Percentiles rank a stretch among this genome's conserved stretches.
These are phyloP conservation scores for Saturnispora silvae DNA, from an alignment of 805 yeast genomes.

Conservation along the genomic window DNA sequence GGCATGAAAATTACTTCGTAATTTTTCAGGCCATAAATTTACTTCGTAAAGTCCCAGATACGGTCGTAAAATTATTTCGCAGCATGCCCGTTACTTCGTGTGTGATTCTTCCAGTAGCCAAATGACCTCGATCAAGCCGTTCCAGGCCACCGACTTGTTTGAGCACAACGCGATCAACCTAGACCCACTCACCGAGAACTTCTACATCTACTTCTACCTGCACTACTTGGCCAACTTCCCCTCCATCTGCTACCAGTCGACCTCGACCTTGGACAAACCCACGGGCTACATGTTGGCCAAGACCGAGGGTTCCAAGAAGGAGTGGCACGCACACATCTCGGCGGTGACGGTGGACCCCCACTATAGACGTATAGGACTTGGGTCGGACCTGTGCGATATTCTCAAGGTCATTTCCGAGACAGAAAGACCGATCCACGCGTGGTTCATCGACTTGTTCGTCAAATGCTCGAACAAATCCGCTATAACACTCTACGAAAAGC, in stretches of 20 bases:
- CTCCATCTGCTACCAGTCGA: conserved; percentile 69
- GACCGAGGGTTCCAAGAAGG: conserved; percentile 73
- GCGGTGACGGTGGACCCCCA: conserved; percentile 85
- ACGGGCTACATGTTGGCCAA: conserved; percentile 93
- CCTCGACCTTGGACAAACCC: conserved; percentile 23
- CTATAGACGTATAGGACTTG: conserved; percentile 78
- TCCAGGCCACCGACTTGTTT: conserved; percentile 77
- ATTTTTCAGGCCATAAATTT: no score
- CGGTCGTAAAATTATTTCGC: no score
- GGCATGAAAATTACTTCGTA: no score
- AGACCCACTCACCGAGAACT: conserved; percentile 88
- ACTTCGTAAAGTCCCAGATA: no score
- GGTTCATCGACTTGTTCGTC: conserved; percentile 86
- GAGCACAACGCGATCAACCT: conserved; percentile 64
- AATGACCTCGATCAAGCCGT: conserved; percentile 86
- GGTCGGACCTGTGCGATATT: conserved; percentile 65
- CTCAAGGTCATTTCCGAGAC: conserved; percentile 60
- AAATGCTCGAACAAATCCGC: conserved; percentile 78
- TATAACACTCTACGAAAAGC: conserved; percentile 67
- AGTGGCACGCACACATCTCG: conserved; percentile 95
- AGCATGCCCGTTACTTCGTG: no score
- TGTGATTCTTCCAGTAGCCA: no score
- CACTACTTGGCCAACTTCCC: conserved; percentile 87
- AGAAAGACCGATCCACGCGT: conserved; percentile 61
- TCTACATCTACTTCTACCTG: conserved; percentile 70